Evolutionary conservation across 345 rosid species (phyloP).

Genomic region (Capsella bursapastoris): DNA sequence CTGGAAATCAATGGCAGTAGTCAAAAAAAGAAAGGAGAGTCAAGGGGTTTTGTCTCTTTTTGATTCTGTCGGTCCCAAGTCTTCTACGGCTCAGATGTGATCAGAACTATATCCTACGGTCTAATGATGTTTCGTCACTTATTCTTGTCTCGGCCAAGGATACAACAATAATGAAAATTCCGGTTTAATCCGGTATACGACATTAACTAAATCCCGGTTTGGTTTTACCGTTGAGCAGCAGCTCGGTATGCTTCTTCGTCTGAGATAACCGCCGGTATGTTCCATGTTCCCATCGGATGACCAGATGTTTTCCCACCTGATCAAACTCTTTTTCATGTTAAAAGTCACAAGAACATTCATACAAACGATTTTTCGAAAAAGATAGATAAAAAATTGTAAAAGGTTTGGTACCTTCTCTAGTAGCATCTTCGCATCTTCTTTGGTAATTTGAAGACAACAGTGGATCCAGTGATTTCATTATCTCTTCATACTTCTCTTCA

Average conservation of each 20-base stretch:
- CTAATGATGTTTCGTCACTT: constrained; percentile 8
- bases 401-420: constrained; percentile 69
- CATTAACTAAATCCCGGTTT: constrained; percentile 16
- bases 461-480: constrained; percentile 65
- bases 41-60: constrained; percentile 40
- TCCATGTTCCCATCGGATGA: constrained; percentile 81
- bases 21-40: not conserved
- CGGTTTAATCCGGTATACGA: constrained; percentile 32
- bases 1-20: not conserved
- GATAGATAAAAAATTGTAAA: not conserved
- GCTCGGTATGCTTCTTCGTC: constrained; percentile 66
- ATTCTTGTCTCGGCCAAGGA: not conserved
- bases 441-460: constrained; percentile 61
- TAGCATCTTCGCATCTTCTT: constrained; percentile 88
- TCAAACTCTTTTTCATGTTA: not conserved
- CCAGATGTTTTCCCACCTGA: constrained; percentile 68
- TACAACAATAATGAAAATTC: not conserved
- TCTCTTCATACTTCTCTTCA: constrained; percentile 64
- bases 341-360: not conserved
- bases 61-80: constrained; percentile 25
- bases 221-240: constrained; percentile 28
- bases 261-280: constrained; percentile 62
- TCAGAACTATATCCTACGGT: constrained; percentile 28
- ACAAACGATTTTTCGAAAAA: not conserved
- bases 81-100: constrained; percentile 23